phyloP scores from a whole-genome alignment of 768 basidiomycete genomes.

The Clitopilus passeckerianus region DNA sequence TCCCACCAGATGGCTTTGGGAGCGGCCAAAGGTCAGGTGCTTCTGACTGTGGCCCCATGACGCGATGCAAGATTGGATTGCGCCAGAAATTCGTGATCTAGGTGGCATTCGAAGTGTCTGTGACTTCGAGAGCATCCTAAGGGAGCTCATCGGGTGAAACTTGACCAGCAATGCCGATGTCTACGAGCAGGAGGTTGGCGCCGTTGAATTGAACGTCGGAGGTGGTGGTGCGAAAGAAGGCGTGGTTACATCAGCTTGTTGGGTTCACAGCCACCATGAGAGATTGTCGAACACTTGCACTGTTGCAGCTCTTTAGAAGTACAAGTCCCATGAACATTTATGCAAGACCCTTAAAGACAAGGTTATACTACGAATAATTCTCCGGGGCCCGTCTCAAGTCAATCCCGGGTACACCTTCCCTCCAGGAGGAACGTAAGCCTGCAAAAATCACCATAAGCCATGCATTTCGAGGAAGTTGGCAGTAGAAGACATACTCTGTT shows the following conservation, averaged over 20 bases:
- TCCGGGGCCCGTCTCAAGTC: slow-evolving; percentile 3
- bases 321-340: too few species aligned
- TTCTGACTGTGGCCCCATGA: background rate
- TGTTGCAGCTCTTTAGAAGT: too few species aligned
- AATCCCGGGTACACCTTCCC: slow-evolving; percentile 27
- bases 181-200: too few species aligned
- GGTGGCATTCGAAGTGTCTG: background rate
- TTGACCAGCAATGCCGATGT: background rate
- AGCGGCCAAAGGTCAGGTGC: background rate
- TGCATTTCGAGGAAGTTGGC: background rate
- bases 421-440: slow-evolving; percentile 25
- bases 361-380: too few species aligned
- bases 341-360: too few species aligned
- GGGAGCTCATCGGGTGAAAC: background rate
- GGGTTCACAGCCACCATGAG: too few species aligned
- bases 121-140: too few species aligned
- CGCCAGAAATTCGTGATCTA: background rate
- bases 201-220: too few species aligned
- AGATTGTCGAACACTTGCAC: too few species aligned
- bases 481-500: slow-evolving; percentile 1
- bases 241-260: too few species aligned
- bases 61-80: background rate
- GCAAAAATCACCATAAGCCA: background rate
- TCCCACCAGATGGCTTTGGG: background rate
- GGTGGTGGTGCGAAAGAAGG: too few species aligned